Evolutionary conservation across 2,329 filamentous ascomycete genomes (phyloP).

Genomic region (Penicillium sp.): DNA sequence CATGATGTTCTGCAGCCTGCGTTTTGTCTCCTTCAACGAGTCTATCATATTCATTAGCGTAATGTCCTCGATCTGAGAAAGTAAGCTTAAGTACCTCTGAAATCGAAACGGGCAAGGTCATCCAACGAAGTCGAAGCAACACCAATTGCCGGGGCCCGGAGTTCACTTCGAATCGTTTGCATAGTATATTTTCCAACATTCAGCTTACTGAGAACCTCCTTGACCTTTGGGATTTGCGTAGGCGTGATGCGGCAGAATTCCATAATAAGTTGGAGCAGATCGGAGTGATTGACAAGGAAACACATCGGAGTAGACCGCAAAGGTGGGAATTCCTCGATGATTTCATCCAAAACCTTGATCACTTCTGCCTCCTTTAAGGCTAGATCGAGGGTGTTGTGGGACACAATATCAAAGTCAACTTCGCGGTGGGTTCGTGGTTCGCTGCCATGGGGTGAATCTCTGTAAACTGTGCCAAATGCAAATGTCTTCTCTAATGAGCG

Average conservation of each 20-base stretch:
- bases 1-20: constrained; percentile 59
- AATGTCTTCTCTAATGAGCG: constrained; percentile 72
- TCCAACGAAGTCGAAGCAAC: constrained; percentile 87
- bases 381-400: constrained; percentile 74
- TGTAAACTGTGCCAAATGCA: constrained; percentile 83
- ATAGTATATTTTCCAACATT: constrained; percentile 80
- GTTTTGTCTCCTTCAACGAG: constrained; percentile 70
- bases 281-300: constrained; percentile 86
- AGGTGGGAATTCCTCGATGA: constrained; percentile 76
- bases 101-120: constrained; percentile 87
- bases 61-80: constrained; percentile 48
- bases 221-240: constrained; percentile 67
- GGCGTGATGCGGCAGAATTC: constrained; percentile 79
- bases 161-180: constrained; percentile 76
- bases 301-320: constrained; percentile 73
- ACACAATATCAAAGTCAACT: constrained; percentile 96
- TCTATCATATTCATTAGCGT: constrained; percentile 57
- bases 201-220: constrained; percentile 81
- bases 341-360: constrained; percentile 91
- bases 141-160: constrained; percentile 77
- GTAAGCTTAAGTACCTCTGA: constrained; percentile 60
- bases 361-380: constrained; percentile 90
- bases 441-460: constrained; percentile 73
- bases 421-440: constrained; percentile 82
- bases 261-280: constrained; percentile 83